Evolutionary conservation across 2,329 filamentous ascomycete genomes (phyloP).

Genomic region (Aschersonia sp.): DNA sequence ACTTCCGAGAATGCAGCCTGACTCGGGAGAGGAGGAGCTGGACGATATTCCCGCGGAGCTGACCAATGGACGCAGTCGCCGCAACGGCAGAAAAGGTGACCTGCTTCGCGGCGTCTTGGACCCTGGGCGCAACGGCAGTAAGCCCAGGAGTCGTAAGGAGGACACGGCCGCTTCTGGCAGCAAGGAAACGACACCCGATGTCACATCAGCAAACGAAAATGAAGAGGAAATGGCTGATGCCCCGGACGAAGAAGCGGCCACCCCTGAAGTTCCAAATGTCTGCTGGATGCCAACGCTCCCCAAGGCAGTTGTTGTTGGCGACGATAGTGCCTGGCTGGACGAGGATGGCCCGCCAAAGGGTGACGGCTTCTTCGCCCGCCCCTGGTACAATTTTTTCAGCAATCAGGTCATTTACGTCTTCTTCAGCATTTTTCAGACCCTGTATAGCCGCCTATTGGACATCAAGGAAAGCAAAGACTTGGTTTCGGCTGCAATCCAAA

Average conservation of each 20-base stretch:
- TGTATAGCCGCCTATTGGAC: conserved; percentile 71
- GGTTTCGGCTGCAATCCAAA: conserved; percentile 59
- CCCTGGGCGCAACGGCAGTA: conserved; percentile 56
- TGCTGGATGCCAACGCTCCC: conserved; percentile 50
- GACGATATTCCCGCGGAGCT: conserved; percentile 62
- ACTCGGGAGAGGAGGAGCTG: conserved; percentile 63
- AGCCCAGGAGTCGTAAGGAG: conserved; percentile 59
- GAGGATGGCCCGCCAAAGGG: conserved; percentile 52
- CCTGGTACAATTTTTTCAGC: conserved; percentile 78
- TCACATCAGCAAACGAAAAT: conserved; percentile 60
- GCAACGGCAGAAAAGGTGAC: conserved; percentile 64
- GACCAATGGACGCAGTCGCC: conserved; percentile 52
- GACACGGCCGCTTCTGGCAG: conserved; percentile 65
- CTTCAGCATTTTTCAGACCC: conserved; percentile 81
- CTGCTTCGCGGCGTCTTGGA: conserved; percentile 80
- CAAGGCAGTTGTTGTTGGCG: conserved; percentile 35
- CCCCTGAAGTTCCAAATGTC: conserved; percentile 50
- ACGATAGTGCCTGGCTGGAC: conserved; percentile 39
- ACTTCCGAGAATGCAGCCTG: conserved; percentile 54
- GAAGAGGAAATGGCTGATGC: conserved; percentile 62
- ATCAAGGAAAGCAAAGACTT: conserved; percentile 68
- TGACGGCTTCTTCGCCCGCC: conserved; percentile 69
- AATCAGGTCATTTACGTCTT: conserved; percentile 91
- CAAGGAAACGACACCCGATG: conserved; percentile 80
- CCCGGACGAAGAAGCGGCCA: conserved; percentile 34